Percentiles rank a stretch among this genome's conserved stretches.
Conservation (phyloP, 129 eudicot genomes). For the Smallanthus sonchifolius region DNA sequence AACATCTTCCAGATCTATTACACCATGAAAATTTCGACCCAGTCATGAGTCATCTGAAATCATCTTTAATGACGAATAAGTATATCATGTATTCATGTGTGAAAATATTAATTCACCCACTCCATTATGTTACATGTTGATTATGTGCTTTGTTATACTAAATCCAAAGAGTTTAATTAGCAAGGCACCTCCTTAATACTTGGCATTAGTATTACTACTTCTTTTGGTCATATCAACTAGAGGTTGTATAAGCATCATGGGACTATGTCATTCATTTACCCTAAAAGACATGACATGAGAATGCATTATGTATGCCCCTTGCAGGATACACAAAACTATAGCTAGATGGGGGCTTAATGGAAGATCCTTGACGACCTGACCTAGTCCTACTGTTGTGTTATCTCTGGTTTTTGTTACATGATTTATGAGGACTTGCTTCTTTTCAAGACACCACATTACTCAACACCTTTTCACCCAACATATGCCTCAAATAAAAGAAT, state of each 20-base stretch:
- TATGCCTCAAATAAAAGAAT: not conserved
- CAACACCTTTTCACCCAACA: not conserved
- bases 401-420: not conserved
- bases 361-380: not conserved
- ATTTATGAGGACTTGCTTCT: not conserved
- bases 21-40: not conserved
- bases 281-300: not conserved
- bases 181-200: not conserved
- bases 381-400: not conserved
- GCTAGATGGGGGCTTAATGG: not conserved
- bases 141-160: not conserved
- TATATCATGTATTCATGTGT: not conserved
- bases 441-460: constrained; percentile 1
- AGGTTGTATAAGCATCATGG: not conserved
- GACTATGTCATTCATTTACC: not conserved
- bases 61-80: constrained; percentile 2
- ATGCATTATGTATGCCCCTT: not conserved
- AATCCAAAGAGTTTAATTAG: not conserved
- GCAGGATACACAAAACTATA: not conserved
- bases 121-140: no score
- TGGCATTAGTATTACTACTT: not conserved
- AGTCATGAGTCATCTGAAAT: not conserved
- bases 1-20: not conserved
- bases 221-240: not conserved
- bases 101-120: not conserved